Base-by-base conservation (phyloP, 495 filamentous ascomycete species). In the Aspergillus homomorphus region DNA sequence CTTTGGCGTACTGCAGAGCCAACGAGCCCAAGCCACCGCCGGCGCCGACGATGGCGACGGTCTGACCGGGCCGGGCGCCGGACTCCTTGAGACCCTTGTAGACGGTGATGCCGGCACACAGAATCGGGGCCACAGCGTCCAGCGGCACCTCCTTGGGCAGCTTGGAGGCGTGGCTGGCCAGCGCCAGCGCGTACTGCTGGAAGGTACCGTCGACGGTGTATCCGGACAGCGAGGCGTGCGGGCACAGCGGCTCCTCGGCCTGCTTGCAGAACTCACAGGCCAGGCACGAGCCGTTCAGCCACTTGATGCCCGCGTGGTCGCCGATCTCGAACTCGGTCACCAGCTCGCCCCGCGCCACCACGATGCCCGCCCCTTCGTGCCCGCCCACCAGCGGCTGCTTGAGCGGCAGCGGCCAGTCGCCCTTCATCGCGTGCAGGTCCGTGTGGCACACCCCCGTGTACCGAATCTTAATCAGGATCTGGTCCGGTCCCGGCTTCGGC, bases 361-460 rank as follows among this genome's bases (percentile, higher is more conserved):
- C 89, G 42, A 92, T 74, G 66, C 92, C 92, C 28, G 92, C 89
- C 57, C 89, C 92, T 75, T 96, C 92, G 75, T 97, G 92, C n/a
- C 92, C 92, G 64, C 92, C 92, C 43, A 97, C 87, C n/a, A 96
- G 80, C 15, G 90, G 89, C 19, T 88, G 72, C 76, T 96, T 96
- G 61, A 82, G 82, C 6, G 77, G 68, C 44, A 96, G 71, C 12
- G 92, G 92, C 91, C 91, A 96, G 76, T 96, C 89, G 60, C 92
- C 91, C 53, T 87, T 89, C 75, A 92, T 79, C 52, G 91, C 90
- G 77, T 94, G 89, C 21, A 91, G 76, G 58, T 91, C 89, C 0
- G 92, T 96, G 78, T 96, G 91, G 80, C 92, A 96, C 57, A 97
- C 92, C 68, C 92, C 92, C 7, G 89, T 88, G 82, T 87, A 97